Conservation (phyloP, 73 alveolate species). For the Blepharisma japonicum region DNA sequence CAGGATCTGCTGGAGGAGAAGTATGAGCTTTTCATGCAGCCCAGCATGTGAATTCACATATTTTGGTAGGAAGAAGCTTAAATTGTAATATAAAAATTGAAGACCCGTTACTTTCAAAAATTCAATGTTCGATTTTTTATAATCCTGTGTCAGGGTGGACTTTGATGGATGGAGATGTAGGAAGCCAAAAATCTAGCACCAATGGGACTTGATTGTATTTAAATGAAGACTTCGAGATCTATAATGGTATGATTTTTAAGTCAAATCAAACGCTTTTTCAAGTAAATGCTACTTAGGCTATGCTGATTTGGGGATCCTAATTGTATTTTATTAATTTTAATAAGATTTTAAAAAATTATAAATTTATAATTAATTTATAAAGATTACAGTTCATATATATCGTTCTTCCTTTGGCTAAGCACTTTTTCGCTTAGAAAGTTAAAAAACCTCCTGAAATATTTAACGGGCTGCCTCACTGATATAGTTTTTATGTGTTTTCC, state of each 20-base stretch:
- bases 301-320: too few relatives aligned
- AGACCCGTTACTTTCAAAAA: slow-evolving; percentile 73
- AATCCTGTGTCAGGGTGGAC: slow-evolving; percentile 47
- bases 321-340: too few relatives aligned
- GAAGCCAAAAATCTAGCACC: slow-evolving; percentile 46
- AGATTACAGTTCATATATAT: too few relatives aligned
- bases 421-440: neutral
- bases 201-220: slow-evolving; percentile 87
- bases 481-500: neutral
- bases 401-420: too few relatives aligned
- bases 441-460: slow-evolving; percentile 4
- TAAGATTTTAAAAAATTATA: too few relatives aligned
- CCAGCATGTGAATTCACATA: neutral
- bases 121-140: slow-evolving; percentile 66
- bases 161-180: slow-evolving; percentile 63
- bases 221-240: slow-evolving; percentile 75
- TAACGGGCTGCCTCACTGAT: slow-evolving; percentile 18
- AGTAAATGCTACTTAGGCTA: slow-evolving; percentile 35
- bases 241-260: slow-evolving; percentile 78
- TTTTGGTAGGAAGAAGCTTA: slow-evolving; percentile 61
- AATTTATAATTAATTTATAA: too few relatives aligned
- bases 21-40: neutral
- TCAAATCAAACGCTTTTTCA: slow-evolving; percentile 74
- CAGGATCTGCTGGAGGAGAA: slow-evolving; percentile 61
- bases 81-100: slow-evolving; percentile 69